Evolutionary conservation across 129 eudicot species (phyloP), one percentile per base, ranked within the genome.

Genomic region (Pulicaria dysenterica): DNA sequence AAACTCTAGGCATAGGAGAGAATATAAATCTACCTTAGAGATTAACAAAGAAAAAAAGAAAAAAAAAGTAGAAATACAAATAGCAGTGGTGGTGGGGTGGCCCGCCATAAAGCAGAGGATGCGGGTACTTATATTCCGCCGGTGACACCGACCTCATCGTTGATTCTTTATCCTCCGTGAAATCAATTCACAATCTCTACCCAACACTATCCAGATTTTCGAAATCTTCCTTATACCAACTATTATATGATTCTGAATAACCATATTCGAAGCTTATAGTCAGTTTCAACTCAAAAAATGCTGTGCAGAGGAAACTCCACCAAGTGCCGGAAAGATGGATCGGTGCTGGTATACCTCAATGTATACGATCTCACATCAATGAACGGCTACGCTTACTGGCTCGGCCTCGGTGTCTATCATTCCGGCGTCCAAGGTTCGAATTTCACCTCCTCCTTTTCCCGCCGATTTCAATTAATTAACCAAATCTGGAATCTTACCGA

Each of bases 371-470:
- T 92, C 44, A 88, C 96, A 38, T 53, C 97, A 44, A 79, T 88
- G 62, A 92, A 92, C 41, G 94, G 96, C 57, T 92, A 87, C 24
- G 95, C 96, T 57, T 92, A 92, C 55, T 92, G 98, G 98, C 79
- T 92, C 39, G 96, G 98, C 40, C 94, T 92, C 8, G 98, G 98
- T 6, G 95, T 80, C 55, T 89, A 92, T 67, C 98, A 92, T 58
- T 92, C 96, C 10, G 98, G 98, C 58, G 94, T 92, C 12, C 89
- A 92, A 89, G 98, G 96, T 92, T 24, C 41, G 60, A 42, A 31
- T 58, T 59, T 43, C 59, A 49, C 55, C 1, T 40, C 57, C 31
- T 24, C 31, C 31, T 24, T 24, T 24, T 24, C 31, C 13, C 46
- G 31, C 9, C 12, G 14, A 16, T 31, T 40, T 3, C 8, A 62